Evolutionary conservation across 768 basidiomycete genomes (phyloP).

Genomic region (Suillus cothurnatus): DNA sequence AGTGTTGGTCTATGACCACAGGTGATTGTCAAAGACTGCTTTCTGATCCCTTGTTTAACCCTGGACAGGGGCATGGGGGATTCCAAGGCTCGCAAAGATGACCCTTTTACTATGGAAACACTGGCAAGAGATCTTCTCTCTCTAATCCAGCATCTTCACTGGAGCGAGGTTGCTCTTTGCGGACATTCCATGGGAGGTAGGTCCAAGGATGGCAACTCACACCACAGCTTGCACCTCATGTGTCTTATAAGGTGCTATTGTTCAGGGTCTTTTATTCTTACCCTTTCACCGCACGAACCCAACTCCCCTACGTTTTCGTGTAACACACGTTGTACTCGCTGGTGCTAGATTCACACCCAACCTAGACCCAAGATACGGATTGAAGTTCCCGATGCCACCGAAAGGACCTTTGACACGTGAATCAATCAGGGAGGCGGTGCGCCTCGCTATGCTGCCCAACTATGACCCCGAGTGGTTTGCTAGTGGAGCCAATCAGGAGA

Average conservation of each 20-base stretch:
- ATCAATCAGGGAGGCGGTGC: conserved; percentile 34
- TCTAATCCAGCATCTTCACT: conserved; percentile 41
- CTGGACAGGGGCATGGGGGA: conserved; percentile 46
- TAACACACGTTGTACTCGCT: conserved; percentile 43
- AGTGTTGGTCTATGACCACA: conserved; percentile 51
- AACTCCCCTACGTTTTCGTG: conserved; percentile 38
- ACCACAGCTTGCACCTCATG: not conserved
- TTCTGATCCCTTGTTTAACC: not conserved
- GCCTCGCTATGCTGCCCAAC: conserved; percentile 29
- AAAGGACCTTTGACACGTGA: conserved; percentile 25
- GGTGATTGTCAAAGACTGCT: conserved; percentile 16
- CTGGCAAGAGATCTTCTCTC: conserved; percentile 47
- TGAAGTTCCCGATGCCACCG: conserved; percentile 22
- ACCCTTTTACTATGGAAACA: conserved; percentile 45
- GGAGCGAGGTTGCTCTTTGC: conserved; percentile 46
- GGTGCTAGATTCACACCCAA: conserved; percentile 31
- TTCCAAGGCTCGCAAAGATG: conserved; percentile 38
- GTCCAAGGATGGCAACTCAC: conserved; percentile 7
- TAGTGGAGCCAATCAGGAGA: conserved; percentile 29
- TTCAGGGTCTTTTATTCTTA: conserved; percentile 47
- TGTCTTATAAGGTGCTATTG: conserved; percentile 38
- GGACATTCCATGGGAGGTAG: conserved; percentile 57
- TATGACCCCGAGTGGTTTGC: conserved; percentile 41
- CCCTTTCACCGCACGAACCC: conserved; percentile 40
- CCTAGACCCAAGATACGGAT: conserved; percentile 38